phyloP scores from a whole-genome alignment of 2,329 filamentous ascomycete species.

The Akanthomyces muscarius region DNA sequence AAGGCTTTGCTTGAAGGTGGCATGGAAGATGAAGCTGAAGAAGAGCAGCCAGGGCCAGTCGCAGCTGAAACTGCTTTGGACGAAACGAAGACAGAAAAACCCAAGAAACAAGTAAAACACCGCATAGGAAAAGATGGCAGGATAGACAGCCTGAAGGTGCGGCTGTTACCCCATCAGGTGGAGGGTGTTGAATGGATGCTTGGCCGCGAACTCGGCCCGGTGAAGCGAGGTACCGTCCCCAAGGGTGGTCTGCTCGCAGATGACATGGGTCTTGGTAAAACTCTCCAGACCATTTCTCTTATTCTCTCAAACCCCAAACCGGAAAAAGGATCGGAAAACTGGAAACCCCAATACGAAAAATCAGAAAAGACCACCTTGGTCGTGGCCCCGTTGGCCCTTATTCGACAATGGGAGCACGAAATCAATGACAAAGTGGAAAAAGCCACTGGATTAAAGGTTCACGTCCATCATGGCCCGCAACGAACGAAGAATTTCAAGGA shows the following conservation, averaged over 20 bases:
- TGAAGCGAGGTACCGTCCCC: slow-evolving; percentile 76
- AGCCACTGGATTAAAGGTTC: slow-evolving; percentile 70
- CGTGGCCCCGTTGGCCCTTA: slow-evolving; percentile 86
- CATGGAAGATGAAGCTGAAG: slow-evolving; percentile 69
- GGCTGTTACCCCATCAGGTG: slow-evolving; percentile 87
- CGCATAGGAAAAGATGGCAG: slow-evolving; percentile 41
- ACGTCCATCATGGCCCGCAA: slow-evolving; percentile 85
- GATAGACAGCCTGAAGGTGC: slow-evolving; percentile 79
- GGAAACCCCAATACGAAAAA: slow-evolving; percentile 65
- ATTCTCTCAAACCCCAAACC: slow-evolving; percentile 80
- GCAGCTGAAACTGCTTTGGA: background rate
- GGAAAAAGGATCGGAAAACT: slow-evolving; percentile 48
- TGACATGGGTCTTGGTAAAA: slow-evolving; percentile 97
- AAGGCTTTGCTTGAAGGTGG: slow-evolving; percentile 80
- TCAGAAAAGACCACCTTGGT: slow-evolving; percentile 81
- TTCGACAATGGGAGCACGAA: slow-evolving; percentile 95
- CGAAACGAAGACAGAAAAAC: background rate
- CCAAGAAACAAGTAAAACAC: slow-evolving; percentile 22
- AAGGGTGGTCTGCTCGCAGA: slow-evolving; percentile 95
- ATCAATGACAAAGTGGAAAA: slow-evolving; percentile 75
- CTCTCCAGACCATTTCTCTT: slow-evolving; percentile 85
- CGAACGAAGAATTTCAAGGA: slow-evolving; percentile 75
- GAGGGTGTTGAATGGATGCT: slow-evolving; percentile 95
- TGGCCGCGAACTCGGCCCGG: slow-evolving; percentile 80
- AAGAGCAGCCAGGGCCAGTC: slow-evolving; percentile 30